phyloP scores from a whole-genome alignment of 2,329 filamentous ascomycete species.

The Curvularia verruculosa region DNA sequence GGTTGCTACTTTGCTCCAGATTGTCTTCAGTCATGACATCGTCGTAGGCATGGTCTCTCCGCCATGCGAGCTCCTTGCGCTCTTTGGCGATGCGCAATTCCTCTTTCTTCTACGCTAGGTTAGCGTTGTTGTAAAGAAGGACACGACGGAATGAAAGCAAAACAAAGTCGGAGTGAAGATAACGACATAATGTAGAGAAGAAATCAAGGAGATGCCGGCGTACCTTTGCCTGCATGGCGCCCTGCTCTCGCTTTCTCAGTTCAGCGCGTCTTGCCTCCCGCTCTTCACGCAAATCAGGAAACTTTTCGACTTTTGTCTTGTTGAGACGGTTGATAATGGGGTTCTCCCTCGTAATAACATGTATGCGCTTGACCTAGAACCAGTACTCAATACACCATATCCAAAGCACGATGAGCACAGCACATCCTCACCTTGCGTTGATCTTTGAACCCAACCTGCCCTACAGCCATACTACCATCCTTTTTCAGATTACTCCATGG shows the following conservation, averaged over 20 bases:
- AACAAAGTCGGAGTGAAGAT: background rate
- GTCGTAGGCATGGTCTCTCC: conserved; percentile 98
- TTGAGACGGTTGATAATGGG: conserved; percentile 95
- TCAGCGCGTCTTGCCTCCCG: conserved; percentile 76
- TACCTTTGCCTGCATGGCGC: conserved; percentile 67
- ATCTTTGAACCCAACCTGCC: conserved; percentile 95
- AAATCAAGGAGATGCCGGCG: conserved; percentile 19
- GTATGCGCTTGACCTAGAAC: conserved; percentile 74
- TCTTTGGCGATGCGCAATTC: conserved; percentile 76
- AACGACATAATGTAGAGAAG: background rate
- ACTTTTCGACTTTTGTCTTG: conserved; percentile 91
- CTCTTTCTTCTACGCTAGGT: conserved; percentile 69
- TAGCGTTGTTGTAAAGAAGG: conserved; percentile 5
- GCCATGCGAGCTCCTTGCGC: conserved; percentile 86
- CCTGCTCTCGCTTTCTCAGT: conserved; percentile 73
- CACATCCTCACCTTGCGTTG: conserved; percentile 64
- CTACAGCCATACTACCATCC: conserved; percentile 91
- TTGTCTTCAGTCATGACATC: conserved; percentile 86
- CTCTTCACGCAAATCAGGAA: conserved; percentile 81
- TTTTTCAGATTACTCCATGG: conserved; percentile 97
- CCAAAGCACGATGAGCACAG: background rate
- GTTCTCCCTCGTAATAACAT: conserved; percentile 83
- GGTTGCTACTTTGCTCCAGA: conserved; percentile 79
- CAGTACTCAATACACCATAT: conserved; percentile 6
- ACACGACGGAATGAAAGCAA: background rate